A percentile compares a stretch with the other conserved stretches of the same genome.
Evolutionary conservation across 257 asterid genomes (phyloP).

Genomic region (Rubia yunnanensis): DNA sequence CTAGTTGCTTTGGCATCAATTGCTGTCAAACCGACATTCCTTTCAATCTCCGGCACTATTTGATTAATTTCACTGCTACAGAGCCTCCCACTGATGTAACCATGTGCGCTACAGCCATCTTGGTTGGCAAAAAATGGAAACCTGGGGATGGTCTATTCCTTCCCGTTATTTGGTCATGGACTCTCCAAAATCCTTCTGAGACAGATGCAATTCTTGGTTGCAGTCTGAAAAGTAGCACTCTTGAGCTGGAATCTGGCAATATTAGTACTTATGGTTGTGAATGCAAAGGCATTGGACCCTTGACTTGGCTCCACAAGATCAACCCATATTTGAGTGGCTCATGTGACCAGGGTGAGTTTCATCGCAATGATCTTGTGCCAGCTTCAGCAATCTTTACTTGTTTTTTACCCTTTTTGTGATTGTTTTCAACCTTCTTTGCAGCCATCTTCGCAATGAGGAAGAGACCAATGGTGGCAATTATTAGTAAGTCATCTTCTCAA

Average conservation of each 20-base stretch:
- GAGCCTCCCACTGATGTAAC: too few relatives aligned
- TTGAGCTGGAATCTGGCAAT: neutral
- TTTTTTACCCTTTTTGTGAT: neutral
- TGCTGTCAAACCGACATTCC: slow-evolving; percentile 22
- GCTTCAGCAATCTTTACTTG: neutral
- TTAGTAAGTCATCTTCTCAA: neutral
- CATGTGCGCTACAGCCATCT: slow-evolving; percentile 15
- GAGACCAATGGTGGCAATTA: neutral
- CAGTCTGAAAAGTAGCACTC: neutral
- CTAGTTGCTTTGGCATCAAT: slow-evolving; percentile 22
- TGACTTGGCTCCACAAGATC: neutral
- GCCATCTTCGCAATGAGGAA: neutral
- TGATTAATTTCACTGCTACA: slow-evolving; percentile 6
- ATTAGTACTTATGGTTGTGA: neutral
- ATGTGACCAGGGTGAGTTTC: neutral
- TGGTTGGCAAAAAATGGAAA: slow-evolving; percentile 16
- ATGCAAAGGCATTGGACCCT: neutral
- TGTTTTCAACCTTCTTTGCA: neutral
- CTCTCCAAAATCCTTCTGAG: neutral
- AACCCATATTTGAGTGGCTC: slow-evolving; percentile 1
- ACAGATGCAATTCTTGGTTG: neutral
- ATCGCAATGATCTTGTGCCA: neutral
- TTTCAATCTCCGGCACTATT: slow-evolving; percentile 7
- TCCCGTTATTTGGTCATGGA: slow-evolving; percentile 19
- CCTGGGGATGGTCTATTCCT: neutral